Conservation (phyloP, 176 grass and related monocot genomes). For the Triticum timopheevii region DNA sequence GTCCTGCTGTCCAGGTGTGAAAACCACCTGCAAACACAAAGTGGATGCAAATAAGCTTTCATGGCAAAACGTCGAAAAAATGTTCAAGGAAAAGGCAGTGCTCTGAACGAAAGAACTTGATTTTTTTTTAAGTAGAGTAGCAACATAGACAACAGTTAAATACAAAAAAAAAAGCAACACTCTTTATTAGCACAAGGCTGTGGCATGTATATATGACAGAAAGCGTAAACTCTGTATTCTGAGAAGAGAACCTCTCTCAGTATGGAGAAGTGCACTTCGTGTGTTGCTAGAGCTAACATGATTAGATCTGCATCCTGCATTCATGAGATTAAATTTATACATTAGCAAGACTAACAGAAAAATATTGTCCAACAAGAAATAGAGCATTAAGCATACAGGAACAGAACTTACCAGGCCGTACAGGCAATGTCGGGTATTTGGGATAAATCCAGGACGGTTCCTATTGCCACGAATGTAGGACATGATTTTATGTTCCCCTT, state of each 20-base stretch:
- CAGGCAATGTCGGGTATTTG: slow-evolving; percentile 94
- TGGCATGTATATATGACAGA: background rate
- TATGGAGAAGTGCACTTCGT: slow-evolving; percentile 99
- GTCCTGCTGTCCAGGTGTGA: slow-evolving; percentile 92
- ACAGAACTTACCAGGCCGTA: slow-evolving; percentile 80
- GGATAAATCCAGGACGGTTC: slow-evolving; percentile 77
- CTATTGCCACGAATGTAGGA: slow-evolving; percentile 93
- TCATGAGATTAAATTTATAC: slow-evolving; percentile 23
- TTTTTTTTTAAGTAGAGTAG: background rate
- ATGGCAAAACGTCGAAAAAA: slow-evolving; percentile 17
- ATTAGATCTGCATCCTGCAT: slow-evolving; percentile 98
- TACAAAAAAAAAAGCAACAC: background rate
- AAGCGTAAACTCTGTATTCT: slow-evolving; percentile 6
- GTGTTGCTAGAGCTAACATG: slow-evolving; percentile 98
- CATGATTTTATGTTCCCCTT: slow-evolving; percentile 99
- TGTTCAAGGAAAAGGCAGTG: background rate
- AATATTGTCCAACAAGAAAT: slow-evolving; percentile 14
- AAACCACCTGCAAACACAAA: slow-evolving; percentile 76
- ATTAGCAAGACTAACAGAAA: slow-evolving; percentile 30
- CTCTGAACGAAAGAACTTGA: slow-evolving; percentile 3
- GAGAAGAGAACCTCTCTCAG: slow-evolving; percentile 81
- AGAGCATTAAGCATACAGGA: background rate
- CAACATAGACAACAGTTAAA: background rate
- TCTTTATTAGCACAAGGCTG: background rate
- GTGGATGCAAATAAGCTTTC: slow-evolving; percentile 15